These are phyloP conservation scores for Pugionium dolabratum DNA, from an alignment of 345 rosid species.

Conservation along the genomic window DNA sequence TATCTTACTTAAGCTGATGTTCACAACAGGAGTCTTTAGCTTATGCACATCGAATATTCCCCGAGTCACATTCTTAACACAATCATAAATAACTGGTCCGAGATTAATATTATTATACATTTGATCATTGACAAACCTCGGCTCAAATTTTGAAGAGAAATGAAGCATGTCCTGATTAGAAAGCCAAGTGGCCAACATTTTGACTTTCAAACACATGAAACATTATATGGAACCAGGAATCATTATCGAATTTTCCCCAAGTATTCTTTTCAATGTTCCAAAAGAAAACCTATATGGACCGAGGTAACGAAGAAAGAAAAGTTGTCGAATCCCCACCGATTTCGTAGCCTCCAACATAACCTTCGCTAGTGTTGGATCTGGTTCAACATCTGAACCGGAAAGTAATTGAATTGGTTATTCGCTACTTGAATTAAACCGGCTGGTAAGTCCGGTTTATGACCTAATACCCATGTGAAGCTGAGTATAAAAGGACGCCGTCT, in stretches of 20 bases:
- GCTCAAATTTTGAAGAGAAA: conserved; percentile 95
- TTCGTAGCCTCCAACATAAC: conserved; percentile 84
- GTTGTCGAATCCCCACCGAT: conserved; percentile 60
- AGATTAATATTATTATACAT: background rate
- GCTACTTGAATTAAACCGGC: too few species aligned
- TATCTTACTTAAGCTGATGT: too few species aligned
- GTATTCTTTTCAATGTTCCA: background rate
- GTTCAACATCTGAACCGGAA: too few species aligned
- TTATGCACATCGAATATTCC: conserved; percentile 48
- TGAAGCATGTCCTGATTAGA: conserved; percentile 69
- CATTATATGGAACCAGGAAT: conserved; percentile 1
- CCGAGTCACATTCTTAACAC: conserved; percentile 5
- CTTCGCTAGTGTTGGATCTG: conserved; percentile 57
- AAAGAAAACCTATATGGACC: conserved; percentile 71
- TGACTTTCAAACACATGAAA: background rate
- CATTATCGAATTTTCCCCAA: too few species aligned
- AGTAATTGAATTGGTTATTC: too few species aligned
- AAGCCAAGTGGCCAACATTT: conserved; percentile 70
- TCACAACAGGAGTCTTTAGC: conserved; percentile 89
- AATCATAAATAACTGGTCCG: background rate
- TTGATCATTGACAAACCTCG: conserved; percentile 59
- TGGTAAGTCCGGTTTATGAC: too few species aligned
- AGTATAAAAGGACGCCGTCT: too few species aligned
- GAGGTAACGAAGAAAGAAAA: conserved; percentile 70
- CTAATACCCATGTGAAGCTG: too few species aligned